phyloP scores from a whole-genome alignment of 2,329 filamentous ascomycete genomes.

The Hirsutella rhossiliensis region DNA sequence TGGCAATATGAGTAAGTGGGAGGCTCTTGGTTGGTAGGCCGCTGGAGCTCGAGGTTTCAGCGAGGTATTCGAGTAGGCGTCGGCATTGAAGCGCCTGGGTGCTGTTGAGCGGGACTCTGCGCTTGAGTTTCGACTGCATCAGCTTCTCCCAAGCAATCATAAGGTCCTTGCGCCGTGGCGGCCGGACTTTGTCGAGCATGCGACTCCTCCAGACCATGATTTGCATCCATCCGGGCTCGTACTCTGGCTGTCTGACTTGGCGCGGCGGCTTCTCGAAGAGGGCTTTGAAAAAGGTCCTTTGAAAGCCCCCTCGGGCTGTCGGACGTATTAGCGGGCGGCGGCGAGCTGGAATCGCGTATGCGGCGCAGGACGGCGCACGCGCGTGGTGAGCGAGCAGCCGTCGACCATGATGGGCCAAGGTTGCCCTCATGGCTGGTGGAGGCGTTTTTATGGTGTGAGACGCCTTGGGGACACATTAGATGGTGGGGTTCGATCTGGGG shows the following conservation, averaged over 20 bases:
- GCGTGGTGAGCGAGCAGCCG: slow-evolving; percentile 23
- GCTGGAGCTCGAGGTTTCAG: slow-evolving; percentile 8
- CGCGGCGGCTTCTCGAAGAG: slow-evolving; percentile 49
- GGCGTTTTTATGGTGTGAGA: slow-evolving; percentile 1
- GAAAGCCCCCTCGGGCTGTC: slow-evolving; percentile 9
- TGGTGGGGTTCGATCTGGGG: neutral
- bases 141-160: slow-evolving; percentile 52
- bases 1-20: slow-evolving; percentile 28
- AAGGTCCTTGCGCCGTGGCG: slow-evolving; percentile 52
- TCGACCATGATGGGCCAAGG: slow-evolving; percentile 31
- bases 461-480: neutral
- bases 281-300: slow-evolving; percentile 43
- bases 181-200: slow-evolving; percentile 49
- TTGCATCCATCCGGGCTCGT: slow-evolving; percentile 59
- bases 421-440: slow-evolving; percentile 27
- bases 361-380: slow-evolving; percentile 20
- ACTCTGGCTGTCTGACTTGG: slow-evolving; percentile 46
- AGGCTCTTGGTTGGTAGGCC: slow-evolving; percentile 18
- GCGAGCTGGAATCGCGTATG: slow-evolving; percentile 16
- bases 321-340: slow-evolving; percentile 14
- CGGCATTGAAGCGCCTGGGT: slow-evolving; percentile 48
- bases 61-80: slow-evolving; percentile 50
- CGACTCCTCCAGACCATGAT: slow-evolving; percentile 58
- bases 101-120: slow-evolving; percentile 42
- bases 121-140: slow-evolving; percentile 41